phyloP scores from a whole-genome alignment of 2,329 filamentous ascomycete genomes.

The Paraphaeosphaeria minitans region DNA sequence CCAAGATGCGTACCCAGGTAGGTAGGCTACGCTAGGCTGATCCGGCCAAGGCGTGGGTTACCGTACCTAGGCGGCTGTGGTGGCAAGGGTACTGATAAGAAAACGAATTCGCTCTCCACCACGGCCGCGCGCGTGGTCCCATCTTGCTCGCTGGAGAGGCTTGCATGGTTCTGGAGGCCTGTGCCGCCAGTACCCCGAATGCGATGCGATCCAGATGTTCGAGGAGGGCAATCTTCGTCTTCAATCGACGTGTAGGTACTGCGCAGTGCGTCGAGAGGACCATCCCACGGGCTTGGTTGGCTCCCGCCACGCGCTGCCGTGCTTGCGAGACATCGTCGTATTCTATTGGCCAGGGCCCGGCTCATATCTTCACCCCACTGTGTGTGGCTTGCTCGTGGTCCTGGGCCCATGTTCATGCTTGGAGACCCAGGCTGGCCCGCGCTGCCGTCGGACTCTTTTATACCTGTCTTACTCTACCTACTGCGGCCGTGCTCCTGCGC shows the following conservation, averaged over 20 bases:
- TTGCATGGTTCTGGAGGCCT: neutral
- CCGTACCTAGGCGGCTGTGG: slow-evolving; percentile 3
- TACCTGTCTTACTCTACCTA: neutral
- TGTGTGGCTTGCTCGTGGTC: slow-evolving; percentile 24
- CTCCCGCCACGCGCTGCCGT: slow-evolving; percentile 3
- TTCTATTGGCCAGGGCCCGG: slow-evolving; percentile 36
- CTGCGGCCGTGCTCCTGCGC: neutral
- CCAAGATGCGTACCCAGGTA: neutral
- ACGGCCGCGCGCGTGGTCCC: neutral
- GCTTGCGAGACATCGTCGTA: slow-evolving; percentile 23
- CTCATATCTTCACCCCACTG: slow-evolving; percentile 39
- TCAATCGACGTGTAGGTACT: neutral
- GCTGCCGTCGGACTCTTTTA: neutral
- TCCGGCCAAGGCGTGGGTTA: slow-evolving; percentile 10
- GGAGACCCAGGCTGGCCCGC: neutral
- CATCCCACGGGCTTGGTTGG: slow-evolving; percentile 4
- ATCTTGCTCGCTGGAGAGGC: neutral
- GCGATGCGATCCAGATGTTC: neutral
- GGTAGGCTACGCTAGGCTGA: neutral
- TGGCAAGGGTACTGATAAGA: slow-evolving; percentile 20
- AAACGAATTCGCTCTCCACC: slow-evolving; percentile 12
- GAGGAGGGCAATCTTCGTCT: neutral
- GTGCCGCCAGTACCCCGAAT: neutral
- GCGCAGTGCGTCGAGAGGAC: neutral
- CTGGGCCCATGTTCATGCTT: slow-evolving; percentile 16